A percentile compares a stretch with the other conserved stretches of the same genome.
phyloP scores from a whole-genome alignment of 169 alveolate species.

The Plasmodium relictum region DNA sequence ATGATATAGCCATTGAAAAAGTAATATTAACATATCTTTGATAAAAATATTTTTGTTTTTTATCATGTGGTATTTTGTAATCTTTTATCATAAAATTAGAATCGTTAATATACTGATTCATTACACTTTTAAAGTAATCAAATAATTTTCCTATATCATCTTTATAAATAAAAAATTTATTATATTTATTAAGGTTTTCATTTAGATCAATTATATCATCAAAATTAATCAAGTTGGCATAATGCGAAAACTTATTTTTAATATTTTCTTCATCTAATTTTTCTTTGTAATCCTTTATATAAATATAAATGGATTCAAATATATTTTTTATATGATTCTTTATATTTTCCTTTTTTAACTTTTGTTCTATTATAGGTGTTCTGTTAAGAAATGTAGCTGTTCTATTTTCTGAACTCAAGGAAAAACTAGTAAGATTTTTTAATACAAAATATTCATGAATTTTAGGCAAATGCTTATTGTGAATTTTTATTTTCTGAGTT shows the following conservation, averaged over 20 bases:
- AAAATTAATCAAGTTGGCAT: conserved; percentile 18
- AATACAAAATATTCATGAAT: conserved; percentile 73
- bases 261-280: background rate
- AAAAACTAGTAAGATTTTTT: conserved; percentile 36
- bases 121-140: conserved; percentile 35
- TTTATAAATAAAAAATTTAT: conserved; percentile 61
- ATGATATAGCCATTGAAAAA: conserved; percentile 68
- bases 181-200: conserved; percentile 44
- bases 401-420: conserved; percentile 43
- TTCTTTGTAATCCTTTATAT: conserved; percentile 20
- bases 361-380: conserved; percentile 38
- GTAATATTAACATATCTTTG: conserved; percentile 40
- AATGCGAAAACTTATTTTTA: background rate
- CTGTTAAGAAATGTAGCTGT: conserved; percentile 22
- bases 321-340: conserved; percentile 6
- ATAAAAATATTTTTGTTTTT: conserved; percentile 43
- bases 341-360: conserved; percentile 29
- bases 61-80: conserved; percentile 60
- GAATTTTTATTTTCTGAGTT: conserved; percentile 37
- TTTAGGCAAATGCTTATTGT: conserved; percentile 57
- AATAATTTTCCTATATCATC: conserved; percentile 46
- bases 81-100: conserved; percentile 42
- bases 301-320: conserved; percentile 45
- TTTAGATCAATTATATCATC: conserved; percentile 12
- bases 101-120: conserved; percentile 24